These are phyloP conservation scores for Galium porrigens DNA, from an alignment of 305 asterid species.

Conservation along the genomic window DNA sequence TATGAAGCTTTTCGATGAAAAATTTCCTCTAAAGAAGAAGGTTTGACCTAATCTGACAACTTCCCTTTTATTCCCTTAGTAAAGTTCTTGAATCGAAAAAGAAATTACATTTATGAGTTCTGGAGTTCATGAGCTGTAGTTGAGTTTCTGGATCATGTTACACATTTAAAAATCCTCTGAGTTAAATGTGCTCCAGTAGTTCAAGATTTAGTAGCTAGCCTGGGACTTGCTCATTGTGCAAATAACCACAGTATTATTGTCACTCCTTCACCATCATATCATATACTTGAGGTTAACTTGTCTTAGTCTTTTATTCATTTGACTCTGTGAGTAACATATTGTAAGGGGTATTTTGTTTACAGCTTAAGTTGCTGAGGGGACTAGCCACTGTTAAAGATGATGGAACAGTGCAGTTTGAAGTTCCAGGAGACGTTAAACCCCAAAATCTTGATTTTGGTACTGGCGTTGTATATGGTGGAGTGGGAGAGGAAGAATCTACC, in stretches of 20 bases:
- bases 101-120: background rate
- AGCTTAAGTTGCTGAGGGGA: conserved; percentile 58
- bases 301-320: background rate
- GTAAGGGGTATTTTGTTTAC: conserved; percentile 15
- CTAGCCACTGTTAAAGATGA: conserved; percentile 58
- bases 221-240: background rate
- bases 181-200: background rate
- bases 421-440: conserved; percentile 47
- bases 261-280: background rate
- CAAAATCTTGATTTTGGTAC: conserved; percentile 36
- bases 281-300: background rate
- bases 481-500: conserved; percentile 21
- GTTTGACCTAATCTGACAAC: conserved; percentile 22
- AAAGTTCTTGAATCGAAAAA: background rate
- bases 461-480: conserved; percentile 26
- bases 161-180: background rate
- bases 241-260: background rate
- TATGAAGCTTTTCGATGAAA: conserved; percentile 38
- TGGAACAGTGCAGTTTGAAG: conserved; percentile 75
- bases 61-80: background rate
- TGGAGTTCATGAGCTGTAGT: conserved; percentile 1
- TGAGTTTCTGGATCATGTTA: background rate
- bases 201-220: background rate
- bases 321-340: background rate
- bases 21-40: conserved; percentile 43